A percentile compares a stretch with the other conserved stretches of the same genome.
These are phyloP conservation scores for Suhomyces pyralidae DNA, from an alignment of 805 yeast genomes.

Conservation along the genomic window DNA sequence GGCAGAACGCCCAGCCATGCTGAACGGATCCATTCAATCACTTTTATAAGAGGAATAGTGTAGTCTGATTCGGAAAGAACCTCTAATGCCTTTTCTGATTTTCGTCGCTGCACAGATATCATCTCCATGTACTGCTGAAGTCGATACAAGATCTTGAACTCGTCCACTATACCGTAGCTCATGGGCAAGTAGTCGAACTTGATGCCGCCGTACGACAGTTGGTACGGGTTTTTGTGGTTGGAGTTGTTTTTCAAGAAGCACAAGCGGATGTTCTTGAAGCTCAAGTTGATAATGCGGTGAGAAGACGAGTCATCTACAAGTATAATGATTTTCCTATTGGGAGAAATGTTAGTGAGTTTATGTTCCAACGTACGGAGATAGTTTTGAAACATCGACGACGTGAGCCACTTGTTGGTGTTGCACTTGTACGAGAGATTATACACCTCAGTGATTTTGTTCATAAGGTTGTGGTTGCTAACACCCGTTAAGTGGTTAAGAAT, in stretches of 20 bases:
- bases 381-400: slow-evolving; percentile 60
- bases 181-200: slow-evolving; percentile 57
- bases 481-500: slow-evolving; percentile 11
- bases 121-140: slow-evolving; percentile 53
- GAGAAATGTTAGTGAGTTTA: slow-evolving; percentile 44
- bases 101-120: slow-evolving; percentile 32
- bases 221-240: slow-evolving; percentile 36
- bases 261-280: slow-evolving; percentile 33
- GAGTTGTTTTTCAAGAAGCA: slow-evolving; percentile 38
- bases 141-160: slow-evolving; percentile 56
- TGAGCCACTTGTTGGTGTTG: slow-evolving; percentile 60
- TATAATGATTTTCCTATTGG: slow-evolving; percentile 49
- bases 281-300: slow-evolving; percentile 49
- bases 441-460: slow-evolving; percentile 44
- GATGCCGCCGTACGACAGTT: slow-evolving; percentile 38
- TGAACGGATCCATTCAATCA: slow-evolving; percentile 54
- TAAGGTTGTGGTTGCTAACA: slow-evolving; percentile 13
- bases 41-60: slow-evolving; percentile 50
- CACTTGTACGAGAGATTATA: slow-evolving; percentile 56
- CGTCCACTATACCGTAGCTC: slow-evolving; percentile 62
- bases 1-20: slow-evolving; percentile 49
- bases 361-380: slow-evolving; percentile 61
- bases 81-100: slow-evolving; percentile 18
- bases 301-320: slow-evolving; percentile 61
- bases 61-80: slow-evolving; percentile 41